Evolutionary conservation across 2,329 filamentous ascomycete species (phyloP), one percentile per base, ranked within the genome.

Genomic region (Paraphaeosphaeria sporulosa): DNA sequence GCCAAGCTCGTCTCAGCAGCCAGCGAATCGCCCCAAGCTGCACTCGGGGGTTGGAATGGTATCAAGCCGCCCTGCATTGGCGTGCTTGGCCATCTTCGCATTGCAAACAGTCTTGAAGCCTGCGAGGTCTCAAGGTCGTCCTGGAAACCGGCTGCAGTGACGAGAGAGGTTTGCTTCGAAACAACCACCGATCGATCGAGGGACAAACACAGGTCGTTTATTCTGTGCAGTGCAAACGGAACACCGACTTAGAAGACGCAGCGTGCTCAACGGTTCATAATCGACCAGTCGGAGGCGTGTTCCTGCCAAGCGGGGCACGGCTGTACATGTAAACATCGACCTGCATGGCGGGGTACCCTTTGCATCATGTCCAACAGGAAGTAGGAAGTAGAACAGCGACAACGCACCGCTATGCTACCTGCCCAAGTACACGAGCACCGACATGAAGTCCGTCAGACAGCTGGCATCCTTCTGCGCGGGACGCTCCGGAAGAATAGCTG

Each of bases 41-140:
- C 17, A 15, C 49, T 23, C 34, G 32, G 34, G 46, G 5, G 44
- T 25, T 12, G 30, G 30, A 10, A 17, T 34, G 30, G 12, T 2
- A 19, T 19, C 47, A 34, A 17, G 48, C 9, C 21, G 21, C 48
- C 34, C 36, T 52, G 49, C 49, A 6, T 32, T 53, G 50, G 36
- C 50, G 17, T 23, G 36, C 36, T 53, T 43, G 50, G 36, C 36
- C 50, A 17, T 9, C n/a, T 8, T 42, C 50, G 23, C 21, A 53
- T 43, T 19, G 23, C 30, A 53, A 53, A 53, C 50, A 53, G 23
- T 17, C 25, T 53, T 38, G 36, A 43, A 42, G 50, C 50, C 36
- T 23, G 15, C 9, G 30, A 43, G 21, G 50, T 53, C 36, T 53
- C 50, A 43, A 40, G 21, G 19, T 27, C 19, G n/a, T 34, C 27